A percentile compares a stretch with the other conserved stretches of the same genome.
Evolutionary conservation across 2,329 filamentous ascomycete genomes (phyloP).

Genomic region (Sclerotinia minor): DNA sequence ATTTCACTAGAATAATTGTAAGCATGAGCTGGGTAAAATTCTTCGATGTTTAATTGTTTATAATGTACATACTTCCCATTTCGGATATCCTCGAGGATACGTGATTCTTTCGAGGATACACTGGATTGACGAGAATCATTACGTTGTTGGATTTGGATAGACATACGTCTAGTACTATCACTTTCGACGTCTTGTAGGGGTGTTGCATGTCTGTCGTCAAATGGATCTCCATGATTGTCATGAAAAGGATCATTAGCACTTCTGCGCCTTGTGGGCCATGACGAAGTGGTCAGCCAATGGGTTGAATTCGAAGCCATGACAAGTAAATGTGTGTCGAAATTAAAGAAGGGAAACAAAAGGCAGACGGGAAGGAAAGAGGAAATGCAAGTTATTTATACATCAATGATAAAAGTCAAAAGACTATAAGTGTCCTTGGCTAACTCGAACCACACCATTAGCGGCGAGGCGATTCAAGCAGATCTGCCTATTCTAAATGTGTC

Average conservation of each 20-base stretch:
- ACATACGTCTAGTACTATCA: neutral
- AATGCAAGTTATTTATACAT: neutral
- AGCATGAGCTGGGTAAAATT: neutral
- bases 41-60: neutral
- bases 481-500: neutral
- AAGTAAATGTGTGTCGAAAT: neutral
- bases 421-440: neutral
- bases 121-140: constrained; percentile 24
- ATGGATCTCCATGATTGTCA: constrained; percentile 12
- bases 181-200: constrained; percentile 17
- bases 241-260: neutral
- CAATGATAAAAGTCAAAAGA: neutral
- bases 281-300: too few relatives aligned
- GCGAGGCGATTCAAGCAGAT: neutral
- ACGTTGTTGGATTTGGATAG: constrained; percentile 19
- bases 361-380: neutral
- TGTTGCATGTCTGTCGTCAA: neutral
- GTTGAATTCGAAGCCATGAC: neutral
- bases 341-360: neutral
- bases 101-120: neutral
- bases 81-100: constrained; percentile 27
- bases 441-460: neutral
- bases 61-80: constrained; percentile 24
- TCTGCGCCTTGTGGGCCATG: neutral
- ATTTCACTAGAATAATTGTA: neutral